Evolutionary conservation across 2,329 filamentous ascomycete genomes (phyloP), one percentile per base, ranked within the genome.

Genomic region (Pseudogymnoascus sp.): DNA sequence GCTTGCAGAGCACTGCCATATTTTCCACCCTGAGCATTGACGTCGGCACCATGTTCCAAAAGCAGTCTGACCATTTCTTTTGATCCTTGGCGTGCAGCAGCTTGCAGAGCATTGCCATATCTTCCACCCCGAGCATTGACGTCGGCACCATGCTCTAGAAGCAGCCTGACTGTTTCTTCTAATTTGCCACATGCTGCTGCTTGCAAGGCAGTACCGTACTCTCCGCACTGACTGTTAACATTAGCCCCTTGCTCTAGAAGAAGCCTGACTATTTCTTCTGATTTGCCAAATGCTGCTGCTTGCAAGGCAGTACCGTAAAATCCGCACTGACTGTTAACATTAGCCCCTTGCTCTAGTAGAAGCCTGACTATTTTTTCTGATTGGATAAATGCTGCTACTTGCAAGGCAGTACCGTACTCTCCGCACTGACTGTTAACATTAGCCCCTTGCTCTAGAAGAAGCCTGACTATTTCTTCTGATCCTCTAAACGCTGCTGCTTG

Each of bases 191-290:
- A 4, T 15, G 53, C 39, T 25, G 64, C 66, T 25, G 66, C 66
- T 20, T 62, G 38, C 5, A 67, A 58, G 6, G 65, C 50, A 57
- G 20, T 62, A 12, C 62, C 62, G 28, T 62, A 59, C 6, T 59
- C 18, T 33, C 50, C 58, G 3, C 50, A 39, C 39, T 58, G 60
- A 3, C 37, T 47, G 14, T 43, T 59, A 9, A 37, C 57, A 6
- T 59, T 6, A 3, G 57, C 57, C 8, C 57, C 57, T 3, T 50
- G 4, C 22, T 18, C n/a, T 11, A 59, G 30, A 36, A 59, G 30
- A 9, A 47, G 57, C n/a, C 9, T 11, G n/a, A 59, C 33, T 2
- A 59, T 50, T 6, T 43, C 57, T 11, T 33, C 9, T 14, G 35
- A 36, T 12, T 41, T 6, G 2, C 11, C 2, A 6, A 1, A 2